Evolutionary conservation across 352 stramenopile species (phyloP).

Genomic region (Phytophthora sp.): DNA sequence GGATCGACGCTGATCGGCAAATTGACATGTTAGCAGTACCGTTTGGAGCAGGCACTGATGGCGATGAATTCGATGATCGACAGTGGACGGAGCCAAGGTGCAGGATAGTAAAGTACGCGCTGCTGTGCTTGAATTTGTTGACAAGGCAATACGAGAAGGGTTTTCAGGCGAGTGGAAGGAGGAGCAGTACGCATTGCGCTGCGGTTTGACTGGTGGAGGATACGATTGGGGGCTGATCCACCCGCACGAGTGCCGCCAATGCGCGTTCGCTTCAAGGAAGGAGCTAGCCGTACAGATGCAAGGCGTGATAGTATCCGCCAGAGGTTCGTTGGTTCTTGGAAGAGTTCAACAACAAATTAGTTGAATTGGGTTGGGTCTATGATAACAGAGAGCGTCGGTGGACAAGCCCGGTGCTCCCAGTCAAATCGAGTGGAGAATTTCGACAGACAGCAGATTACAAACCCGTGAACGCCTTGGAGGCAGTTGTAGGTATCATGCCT

Average conservation of each 20-base stretch:
- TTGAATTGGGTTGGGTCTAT: slow-evolving; percentile 31
- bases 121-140: neutral
- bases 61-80: slow-evolving; percentile 13
- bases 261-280: slow-evolving; percentile 22
- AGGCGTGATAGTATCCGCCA: slow-evolving; percentile 23
- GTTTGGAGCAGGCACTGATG: neutral
- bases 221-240: slow-evolving; percentile 22
- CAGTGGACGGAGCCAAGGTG: neutral
- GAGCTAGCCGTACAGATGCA: slow-evolving; percentile 24
- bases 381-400: slow-evolving; percentile 24
- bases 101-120: neutral
- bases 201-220: slow-evolving; percentile 8
- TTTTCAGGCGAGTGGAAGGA: neutral
- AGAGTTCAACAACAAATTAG: slow-evolving; percentile 24
- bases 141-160: neutral
- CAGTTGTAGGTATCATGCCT: slow-evolving; percentile 35
- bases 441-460: slow-evolving; percentile 33
- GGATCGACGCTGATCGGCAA: slow-evolving; percentile 16
- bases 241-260: slow-evolving; percentile 24
- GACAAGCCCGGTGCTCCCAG: slow-evolving; percentile 21
- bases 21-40: slow-evolving; percentile 1
- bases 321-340: slow-evolving; percentile 22
- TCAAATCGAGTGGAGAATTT: slow-evolving; percentile 21
- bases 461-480: slow-evolving; percentile 21
- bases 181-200: neutral